phyloP scores from a whole-genome alignment of 345 rosid species.

The Carallia brachiata region DNA sequence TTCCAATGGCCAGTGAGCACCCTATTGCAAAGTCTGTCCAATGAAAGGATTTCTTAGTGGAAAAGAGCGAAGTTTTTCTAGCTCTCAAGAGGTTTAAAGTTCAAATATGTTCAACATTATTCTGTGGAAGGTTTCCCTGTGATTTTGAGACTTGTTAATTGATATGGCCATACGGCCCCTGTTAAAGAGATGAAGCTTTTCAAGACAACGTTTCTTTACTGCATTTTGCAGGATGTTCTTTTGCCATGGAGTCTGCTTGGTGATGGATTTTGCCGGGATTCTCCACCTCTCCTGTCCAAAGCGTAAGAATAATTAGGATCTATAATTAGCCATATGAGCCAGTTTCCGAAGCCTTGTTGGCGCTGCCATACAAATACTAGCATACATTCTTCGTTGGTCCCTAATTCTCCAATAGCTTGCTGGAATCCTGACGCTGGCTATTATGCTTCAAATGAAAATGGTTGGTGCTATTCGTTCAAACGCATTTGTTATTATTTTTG shows the following conservation, averaged over 20 bases:
- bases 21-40: background rate
- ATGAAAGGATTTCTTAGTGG: background rate
- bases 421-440: too few relatives aligned
- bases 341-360: too few relatives aligned
- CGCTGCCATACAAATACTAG: too few relatives aligned
- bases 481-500: slow-evolving; percentile 1
- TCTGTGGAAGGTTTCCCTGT: background rate
- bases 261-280: slow-evolving; percentile 11
- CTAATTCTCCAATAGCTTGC: too few relatives aligned
- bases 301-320: background rate
- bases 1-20: background rate
- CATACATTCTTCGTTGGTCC: too few relatives aligned
- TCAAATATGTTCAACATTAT: background rate
- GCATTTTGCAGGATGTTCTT: too few relatives aligned
- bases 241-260: background rate
- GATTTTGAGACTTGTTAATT: background rate
- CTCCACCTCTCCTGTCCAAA: slow-evolving; percentile 9
- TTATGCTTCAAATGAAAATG: too few relatives aligned
- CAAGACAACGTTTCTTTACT: too few relatives aligned
- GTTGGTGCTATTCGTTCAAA: background rate
- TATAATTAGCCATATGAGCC: too few relatives aligned
- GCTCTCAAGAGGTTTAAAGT: background rate
- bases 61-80: background rate
- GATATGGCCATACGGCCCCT: background rate
- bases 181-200: background rate